Base-by-base conservation (phyloP, 495 filamentous ascomycete species). In the Aspergillus homomorphus region DNA sequence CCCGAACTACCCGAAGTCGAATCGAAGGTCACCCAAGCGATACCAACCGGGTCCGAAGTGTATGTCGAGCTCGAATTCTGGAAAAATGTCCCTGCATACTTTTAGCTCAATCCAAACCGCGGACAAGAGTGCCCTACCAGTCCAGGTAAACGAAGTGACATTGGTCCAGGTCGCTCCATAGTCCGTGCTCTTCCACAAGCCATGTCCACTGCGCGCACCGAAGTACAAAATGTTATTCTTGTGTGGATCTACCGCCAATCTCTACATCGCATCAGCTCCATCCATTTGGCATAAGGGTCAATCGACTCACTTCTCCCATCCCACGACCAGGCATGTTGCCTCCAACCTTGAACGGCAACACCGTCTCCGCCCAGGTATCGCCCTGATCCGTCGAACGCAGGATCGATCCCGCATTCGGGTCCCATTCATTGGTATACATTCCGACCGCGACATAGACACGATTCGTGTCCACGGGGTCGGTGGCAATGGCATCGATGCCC, bases 271-370 rank as follows among this genome's bases (percentile, higher is more conserved):
- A 38, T 55, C 54, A 56, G 54, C 19, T 10, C 10, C 15, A 21
- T 22, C 7, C 43, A 45, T 19, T 14, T n/a, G 10, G 14, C 19
- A 9, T 10, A 5, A 22, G 19, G 19, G 8, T n/a, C n/a, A 33
- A 15, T 45, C 2, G 20, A 53, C 52, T n/a, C 14, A 61, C 59
- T 54, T 61, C 59, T 1, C 59, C 59, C 26, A 61, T 56, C 1
- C 59, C 59, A 41, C 59, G 59, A n/a, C 59, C 59, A 22, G 59
- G 59, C 59, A 61, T 61, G 41, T 61, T 61, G 14, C 59, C 59
- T 4, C 59, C 59, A 22, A 61, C 59, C 22, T 61, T 61, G 28
- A 61, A 61, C 28, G 59, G 46, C 24, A 61, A 30, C n/a, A 24
- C 23, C 1, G 59, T 57, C 54, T 61, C 54, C 8, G 48, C 12